Percentiles rank a stretch among this genome's conserved stretches.
Conservation (phyloP, 2,329 filamentous ascomycete genomes). For the Claviceps arundinis region DNA sequence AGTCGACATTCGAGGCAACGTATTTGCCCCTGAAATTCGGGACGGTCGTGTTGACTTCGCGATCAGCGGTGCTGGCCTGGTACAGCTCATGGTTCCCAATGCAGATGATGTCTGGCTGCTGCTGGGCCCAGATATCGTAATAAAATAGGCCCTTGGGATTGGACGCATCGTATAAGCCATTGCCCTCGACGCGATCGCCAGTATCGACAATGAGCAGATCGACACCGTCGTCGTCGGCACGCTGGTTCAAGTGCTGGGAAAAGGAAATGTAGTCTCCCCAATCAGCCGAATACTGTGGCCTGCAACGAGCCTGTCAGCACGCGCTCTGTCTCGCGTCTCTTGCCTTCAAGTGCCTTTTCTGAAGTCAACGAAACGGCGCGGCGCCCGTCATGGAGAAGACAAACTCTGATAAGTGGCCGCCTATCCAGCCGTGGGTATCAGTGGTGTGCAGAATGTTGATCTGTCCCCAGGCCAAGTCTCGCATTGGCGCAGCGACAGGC, state of each 20-base stretch:
- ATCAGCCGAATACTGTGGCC: conserved; percentile 83
- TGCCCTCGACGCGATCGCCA: conserved; percentile 85
- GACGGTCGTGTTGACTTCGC: conserved; percentile 68
- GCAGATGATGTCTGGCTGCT: conserved; percentile 71
- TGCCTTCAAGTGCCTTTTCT: too few species aligned
- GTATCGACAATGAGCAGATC: conserved; percentile 93
- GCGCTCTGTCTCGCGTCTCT: too few species aligned
- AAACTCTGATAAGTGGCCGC: conserved; percentile 82
- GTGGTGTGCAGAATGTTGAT: conserved; percentile 97
- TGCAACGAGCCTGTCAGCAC: conserved; percentile 17
- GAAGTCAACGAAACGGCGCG: too few species aligned
- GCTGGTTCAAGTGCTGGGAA: conserved; percentile 63
- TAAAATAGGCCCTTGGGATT: conserved; percentile 78
- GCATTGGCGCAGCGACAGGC: conserved; percentile 68
- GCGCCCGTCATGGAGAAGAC: conserved; percentile 11
- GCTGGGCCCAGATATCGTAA: conserved; percentile 73
- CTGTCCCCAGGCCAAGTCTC: conserved; percentile 80
- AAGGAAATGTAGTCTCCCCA: conserved; percentile 99
- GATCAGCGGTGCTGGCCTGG: conserved; percentile 59
- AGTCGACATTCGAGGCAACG: conserved; percentile 85
- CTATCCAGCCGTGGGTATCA: conserved; percentile 92
- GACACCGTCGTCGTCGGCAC: conserved; percentile 62
- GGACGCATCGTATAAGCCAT: conserved; percentile 86
- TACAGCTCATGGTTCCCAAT: conserved; percentile 96
- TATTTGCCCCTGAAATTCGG: conserved; percentile 73